Evolutionary conservation across 768 basidiomycete species (phyloP), one percentile per base, ranked within the genome.

Genomic region (Chiua virens): DNA sequence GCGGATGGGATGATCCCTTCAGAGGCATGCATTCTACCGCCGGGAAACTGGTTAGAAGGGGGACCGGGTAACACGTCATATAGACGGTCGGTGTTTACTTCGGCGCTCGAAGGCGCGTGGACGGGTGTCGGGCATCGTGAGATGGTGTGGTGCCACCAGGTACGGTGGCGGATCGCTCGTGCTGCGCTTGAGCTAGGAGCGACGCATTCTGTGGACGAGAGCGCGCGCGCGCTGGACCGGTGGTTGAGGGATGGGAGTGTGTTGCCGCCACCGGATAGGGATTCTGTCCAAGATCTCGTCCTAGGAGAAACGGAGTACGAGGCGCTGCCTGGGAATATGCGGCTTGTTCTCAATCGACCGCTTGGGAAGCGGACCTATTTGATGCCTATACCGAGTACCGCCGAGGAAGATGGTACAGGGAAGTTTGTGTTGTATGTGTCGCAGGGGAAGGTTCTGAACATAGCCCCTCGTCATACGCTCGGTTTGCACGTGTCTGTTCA

Each of bases 101-200:
- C 89, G 28, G 87, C 85, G 1, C 73, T 98, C 22, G 89, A 95
- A 42, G 91, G 92, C n/a, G 81, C 86, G 3, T 96, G 94, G 90
- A 92, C 95, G 3, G 92, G 92, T 3, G 90, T 98, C 5, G 96
- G 95, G 22, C 97, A 99, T 67, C 85, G 85, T 37, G 95, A 91
- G 53, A 95, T 98, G 82, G 92, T 98, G 5, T 99, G 97, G 97
- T 98, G 97, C 64, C 92, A 98, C 69, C 97, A 99, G 70, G 86
- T 98, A 10, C 86, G 97, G 36, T 92, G 87, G 88, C 81, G 85
- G 21, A 75, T 96, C 30, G 94, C 94, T 15, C 78, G 90, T 46
- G 82, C 85, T 18, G 85, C 85, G 22, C 71, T 98, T 7, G 89
- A 92, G 59, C 71, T 89, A 11, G 79, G 79, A 3, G 62, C 55